Evolutionary conservation across 495 filamentous ascomycete species (phyloP).

Genomic region (Astrocystis sublimbata): DNA sequence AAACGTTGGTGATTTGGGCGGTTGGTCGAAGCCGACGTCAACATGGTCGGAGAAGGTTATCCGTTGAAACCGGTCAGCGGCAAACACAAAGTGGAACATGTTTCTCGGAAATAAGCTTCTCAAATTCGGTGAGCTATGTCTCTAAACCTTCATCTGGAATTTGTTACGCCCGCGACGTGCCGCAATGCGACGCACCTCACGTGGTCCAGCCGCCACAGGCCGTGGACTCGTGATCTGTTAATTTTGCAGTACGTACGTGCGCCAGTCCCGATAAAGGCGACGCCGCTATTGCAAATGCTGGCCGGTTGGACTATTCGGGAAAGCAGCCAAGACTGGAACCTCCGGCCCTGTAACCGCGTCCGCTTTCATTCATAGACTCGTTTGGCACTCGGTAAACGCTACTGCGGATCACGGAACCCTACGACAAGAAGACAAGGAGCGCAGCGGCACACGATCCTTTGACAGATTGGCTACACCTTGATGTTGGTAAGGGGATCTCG

Average conservation of each 20-base stretch:
- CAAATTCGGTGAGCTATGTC: no score
- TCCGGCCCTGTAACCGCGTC: neutral
- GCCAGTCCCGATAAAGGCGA: constrained; percentile 20
- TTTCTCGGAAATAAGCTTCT: neutral
- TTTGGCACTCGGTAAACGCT: neutral
- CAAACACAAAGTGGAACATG: neutral
- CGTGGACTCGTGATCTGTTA: neutral
- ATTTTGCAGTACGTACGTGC: constrained; percentile 10
- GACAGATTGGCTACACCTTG: neutral
- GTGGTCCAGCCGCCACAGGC: neutral
- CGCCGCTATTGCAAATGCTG: neutral
- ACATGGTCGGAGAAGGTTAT: neutral
- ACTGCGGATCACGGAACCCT: neutral
- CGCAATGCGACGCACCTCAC: neutral
- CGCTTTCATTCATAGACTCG: neutral
- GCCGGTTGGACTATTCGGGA: constrained; percentile 21
- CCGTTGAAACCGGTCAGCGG: neutral
- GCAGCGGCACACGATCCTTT: neutral
- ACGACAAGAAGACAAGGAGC: neutral
- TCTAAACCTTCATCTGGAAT: neutral
- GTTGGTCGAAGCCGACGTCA: neutral
- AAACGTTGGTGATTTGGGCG: neutral
- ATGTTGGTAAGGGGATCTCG: neutral
- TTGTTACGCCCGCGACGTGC: neutral
- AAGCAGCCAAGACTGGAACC: neutral